Evolutionary conservation across 2,329 filamentous ascomycete species (phyloP), one percentile per base, ranked within the genome.

Genomic region (Taxawa tesnikishii): DNA sequence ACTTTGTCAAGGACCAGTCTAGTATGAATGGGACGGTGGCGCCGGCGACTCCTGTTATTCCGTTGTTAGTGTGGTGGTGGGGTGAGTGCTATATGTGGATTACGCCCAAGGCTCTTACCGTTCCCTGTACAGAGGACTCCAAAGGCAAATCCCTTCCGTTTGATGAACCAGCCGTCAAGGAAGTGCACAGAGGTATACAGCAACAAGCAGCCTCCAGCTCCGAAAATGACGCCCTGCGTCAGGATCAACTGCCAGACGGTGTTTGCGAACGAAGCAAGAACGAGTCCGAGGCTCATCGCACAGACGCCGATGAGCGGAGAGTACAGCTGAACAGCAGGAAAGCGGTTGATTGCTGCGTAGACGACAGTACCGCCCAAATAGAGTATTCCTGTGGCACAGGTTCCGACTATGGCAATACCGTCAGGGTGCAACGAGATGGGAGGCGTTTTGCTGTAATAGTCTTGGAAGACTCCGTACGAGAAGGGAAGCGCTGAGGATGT

Each of bases 121-220:
- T 60, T 56, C 0, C 59, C 43, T 49, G 55, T 42, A 53, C 60
- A 49, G 38, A 67, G 62, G 5, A 62, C 59, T 4, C 68, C 68
- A 43, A 62, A 65, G 0, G 67, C 68, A 16, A 72, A 55, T 1
- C 67, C 66, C 42, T 66, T 63, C 12, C 58, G 51, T 11, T 49
- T 51, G 12, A 70, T 53, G 48, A 70, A 73, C 60, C 49, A 77
- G 42, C 71, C 64, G 36, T 70, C 66, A 15, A 70, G 48, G 34
- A 62, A 65, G 26, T 63, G 48, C n/a, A 68, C 58, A 3, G 58
- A 57, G 1, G 63, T 29, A 46, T 58, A 74, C 4, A 68, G 44
- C 1, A 71, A 47, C 8, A 60, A 56, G 7, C 32, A 21, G 11
- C 70, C 69, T 0, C 69, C 59, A 15, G 62, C 40, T 5, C 50